Conservation (phyloP, 2,329 filamentous ascomycete species). For the Colletotrichum brevisporum region DNA sequence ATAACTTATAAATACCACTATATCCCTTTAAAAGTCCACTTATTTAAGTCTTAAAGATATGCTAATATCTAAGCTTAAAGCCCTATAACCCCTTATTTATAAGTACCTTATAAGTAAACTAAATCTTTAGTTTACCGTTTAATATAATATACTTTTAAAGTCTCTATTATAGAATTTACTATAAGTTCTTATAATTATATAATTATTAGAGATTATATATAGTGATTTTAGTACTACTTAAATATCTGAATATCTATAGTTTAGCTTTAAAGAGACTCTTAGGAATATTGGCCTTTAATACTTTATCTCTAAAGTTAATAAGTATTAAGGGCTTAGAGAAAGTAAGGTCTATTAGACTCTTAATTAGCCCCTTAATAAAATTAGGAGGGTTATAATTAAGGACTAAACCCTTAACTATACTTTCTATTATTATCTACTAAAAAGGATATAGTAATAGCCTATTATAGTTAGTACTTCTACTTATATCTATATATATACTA, state of each 20-base stretch:
- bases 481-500: slow-evolving; percentile 54
- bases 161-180: neutral
- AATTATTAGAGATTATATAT: slow-evolving; percentile 31
- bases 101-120: too few species aligned
- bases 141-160: too few species aligned
- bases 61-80: too few species aligned
- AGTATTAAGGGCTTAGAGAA: slow-evolving; percentile 8
- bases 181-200: slow-evolving; percentile 24
- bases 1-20: too few species aligned
- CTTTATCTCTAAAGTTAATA: neutral
- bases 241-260: slow-evolving; percentile 28
- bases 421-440: slow-evolving; percentile 58
- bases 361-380: slow-evolving; percentile 1
- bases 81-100: too few species aligned
- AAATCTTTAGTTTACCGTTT: too few species aligned
- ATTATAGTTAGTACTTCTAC: slow-evolving; percentile 52
- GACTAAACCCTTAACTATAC: slow-evolving; percentile 47
- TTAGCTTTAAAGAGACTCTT: neutral
- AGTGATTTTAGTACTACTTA: slow-evolving; percentile 8
- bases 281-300: neutral
- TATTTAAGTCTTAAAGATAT: too few species aligned
- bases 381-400: slow-evolving; percentile 41
- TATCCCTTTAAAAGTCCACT: too few species aligned
- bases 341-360: slow-evolving; percentile 40
- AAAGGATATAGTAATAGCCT: slow-evolving; percentile 57